Base-by-base conservation (phyloP, 106 monocot species). In the Chionographis japonica region DNA sequence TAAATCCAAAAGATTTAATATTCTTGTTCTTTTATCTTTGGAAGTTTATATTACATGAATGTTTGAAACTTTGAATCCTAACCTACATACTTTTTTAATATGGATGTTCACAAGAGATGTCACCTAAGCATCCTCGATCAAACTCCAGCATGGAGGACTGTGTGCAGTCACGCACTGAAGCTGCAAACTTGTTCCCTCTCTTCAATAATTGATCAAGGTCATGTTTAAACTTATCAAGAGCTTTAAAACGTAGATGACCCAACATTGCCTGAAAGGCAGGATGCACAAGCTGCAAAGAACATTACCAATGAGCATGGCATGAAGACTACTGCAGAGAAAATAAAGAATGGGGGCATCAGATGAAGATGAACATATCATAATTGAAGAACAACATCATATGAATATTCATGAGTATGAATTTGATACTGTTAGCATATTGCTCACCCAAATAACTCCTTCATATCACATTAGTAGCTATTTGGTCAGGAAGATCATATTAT, bases 241-340 rank as follows among this genome's bases (percentile, higher is more conserved):
- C 65, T 73, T 43, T 72, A 40, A 71, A 72, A 38, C 75, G 71
- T 18, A 94, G 41, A 69, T 90, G 79, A 7, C 79, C 81, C 54
- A 94, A 40, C 86, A 90, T 72, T 59, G 79, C 60, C 56, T 72
- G 78, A 60, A 84, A 90, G 20, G 89, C 77, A 70, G 89, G 81
- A 72, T 87, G 72, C 14, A 94, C 78, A 76, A 79, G 65, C 88
- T 88, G 65, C 74, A 69, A 69, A 55, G 42, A 74, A 60, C 19
- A 8, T 4, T 37, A 57, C 3, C 18, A 7, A 49, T 10, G 9
- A 46, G 46, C 46, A 46, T 46, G 0, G 9, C 8, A 46, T 46
- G 46, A 46, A 46, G 46, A 46, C 9, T 46, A 46, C 9, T 2
- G 5, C 17, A 57, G 2, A 18, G 18, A 37, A 6, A 60, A 35